These are phyloP conservation scores for Sphagnum tenellum DNA, from an alignment of 225 moss, liverwort and hornwort species.

Conservation along the genomic window DNA sequence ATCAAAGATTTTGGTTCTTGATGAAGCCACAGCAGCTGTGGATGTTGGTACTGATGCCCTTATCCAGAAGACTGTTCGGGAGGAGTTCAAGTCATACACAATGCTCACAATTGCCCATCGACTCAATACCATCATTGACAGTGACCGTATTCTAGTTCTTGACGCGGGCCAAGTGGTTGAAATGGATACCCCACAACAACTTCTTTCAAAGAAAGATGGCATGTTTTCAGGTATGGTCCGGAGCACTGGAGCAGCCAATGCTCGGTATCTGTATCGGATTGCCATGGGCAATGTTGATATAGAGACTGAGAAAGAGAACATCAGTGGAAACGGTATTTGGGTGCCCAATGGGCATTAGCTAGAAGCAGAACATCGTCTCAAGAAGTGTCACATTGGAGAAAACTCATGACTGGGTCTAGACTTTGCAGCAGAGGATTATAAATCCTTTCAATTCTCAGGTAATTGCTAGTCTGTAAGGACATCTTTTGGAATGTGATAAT, in stretches of 20 bases:
- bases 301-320: slow-evolving; percentile 50
- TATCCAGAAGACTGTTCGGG: slow-evolving; percentile 44
- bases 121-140: slow-evolving; percentile 48
- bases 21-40: slow-evolving; percentile 53
- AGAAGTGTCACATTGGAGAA: slow-evolving; percentile 8
- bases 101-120: slow-evolving; percentile 53
- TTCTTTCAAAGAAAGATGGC: slow-evolving; percentile 45
- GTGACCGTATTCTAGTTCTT: slow-evolving; percentile 44
- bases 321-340: slow-evolving; percentile 24
- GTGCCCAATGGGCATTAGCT: slow-evolving; percentile 68
- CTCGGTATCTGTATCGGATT: slow-evolving; percentile 61
- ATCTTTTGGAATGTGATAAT: no score
- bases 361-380: slow-evolving; percentile 58
- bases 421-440: no score
- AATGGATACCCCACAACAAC: slow-evolving; percentile 24
- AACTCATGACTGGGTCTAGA: no score
- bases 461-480: no score
- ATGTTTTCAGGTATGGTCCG: slow-evolving; percentile 65
- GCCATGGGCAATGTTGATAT: slow-evolving; percentile 62
- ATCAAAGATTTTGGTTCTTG: slow-evolving; percentile 62
- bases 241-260: slow-evolving; percentile 65
- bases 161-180: slow-evolving; percentile 39
- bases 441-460: no score
- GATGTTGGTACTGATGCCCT: slow-evolving; percentile 45
- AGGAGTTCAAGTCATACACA: slow-evolving; percentile 42